Percentiles rank a stretch among this genome's conserved stretches.
Evolutionary conservation across 371 early-diverging fungal genomes (phyloP).

Genomic region (Sporodiniella umbellata): DNA sequence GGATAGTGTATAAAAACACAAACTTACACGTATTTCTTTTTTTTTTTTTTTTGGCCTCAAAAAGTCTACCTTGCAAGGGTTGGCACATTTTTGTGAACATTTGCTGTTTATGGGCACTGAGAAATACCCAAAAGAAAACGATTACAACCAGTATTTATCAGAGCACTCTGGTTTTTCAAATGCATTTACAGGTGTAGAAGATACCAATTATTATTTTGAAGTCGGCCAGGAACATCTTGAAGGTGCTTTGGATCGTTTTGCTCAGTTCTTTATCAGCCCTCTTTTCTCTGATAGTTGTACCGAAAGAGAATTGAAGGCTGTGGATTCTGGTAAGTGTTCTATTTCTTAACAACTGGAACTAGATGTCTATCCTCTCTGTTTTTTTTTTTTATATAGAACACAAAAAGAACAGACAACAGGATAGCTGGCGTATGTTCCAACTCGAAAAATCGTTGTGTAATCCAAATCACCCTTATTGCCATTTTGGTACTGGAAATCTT

Average conservation of each 20-base stretch:
- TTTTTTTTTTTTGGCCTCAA: too few species aligned
- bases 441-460: slow-evolving; percentile 79
- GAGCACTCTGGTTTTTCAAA: slow-evolving; percentile 93
- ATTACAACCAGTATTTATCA: slow-evolving; percentile 84
- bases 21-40: too few species aligned
- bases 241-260: slow-evolving; percentile 91
- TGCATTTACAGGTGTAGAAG: slow-evolving; percentile 89
- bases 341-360: too few species aligned
- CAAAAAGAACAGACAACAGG: slow-evolving; percentile 87
- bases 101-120: slow-evolving; percentile 87
- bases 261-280: slow-evolving; percentile 92
- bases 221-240: slow-evolving; percentile 82
- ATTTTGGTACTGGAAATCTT: slow-evolving; percentile 85
- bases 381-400: too few species aligned
- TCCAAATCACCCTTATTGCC: slow-evolving; percentile 78
- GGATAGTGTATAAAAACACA: background rate
- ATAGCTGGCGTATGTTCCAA: slow-evolving; percentile 84
- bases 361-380: too few species aligned
- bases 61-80: slow-evolving; percentile 73
- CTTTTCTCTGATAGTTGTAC: slow-evolving; percentile 83
- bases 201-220: slow-evolving; percentile 96
- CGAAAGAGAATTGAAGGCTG: slow-evolving; percentile 91
- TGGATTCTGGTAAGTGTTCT: slow-evolving; percentile 71
- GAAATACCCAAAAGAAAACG: slow-evolving; percentile 95
- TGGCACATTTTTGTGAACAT: slow-evolving; percentile 99